phyloP scores from a whole-genome alignment of 768 basidiomycete species.

The Tylopilus sp. region DNA sequence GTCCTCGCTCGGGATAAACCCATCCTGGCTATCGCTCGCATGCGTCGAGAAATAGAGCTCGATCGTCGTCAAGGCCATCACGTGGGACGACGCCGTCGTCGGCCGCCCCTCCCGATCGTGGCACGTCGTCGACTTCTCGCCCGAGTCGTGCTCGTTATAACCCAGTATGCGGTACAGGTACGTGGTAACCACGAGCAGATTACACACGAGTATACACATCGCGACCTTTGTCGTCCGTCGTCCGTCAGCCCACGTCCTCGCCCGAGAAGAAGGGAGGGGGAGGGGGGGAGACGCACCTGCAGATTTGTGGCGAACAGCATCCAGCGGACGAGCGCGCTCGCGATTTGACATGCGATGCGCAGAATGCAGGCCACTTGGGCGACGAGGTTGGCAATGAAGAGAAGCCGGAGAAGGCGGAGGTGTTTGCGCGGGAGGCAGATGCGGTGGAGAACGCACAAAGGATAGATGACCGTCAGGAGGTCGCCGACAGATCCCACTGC shows the following conservation, averaged over 20 bases:
- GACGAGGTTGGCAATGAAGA: constrained; percentile 5
- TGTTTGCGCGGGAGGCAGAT: not conserved
- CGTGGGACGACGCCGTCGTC: not conserved
- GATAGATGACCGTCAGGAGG: not conserved
- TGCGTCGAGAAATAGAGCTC: constrained; percentile 2
- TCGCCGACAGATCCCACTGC: constrained; percentile 3
- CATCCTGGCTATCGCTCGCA: not conserved
- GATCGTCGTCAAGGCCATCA: constrained; percentile 14
- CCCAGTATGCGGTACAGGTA: constrained; percentile 23
- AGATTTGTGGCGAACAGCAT: not conserved
- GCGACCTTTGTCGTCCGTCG: constrained; percentile 8
- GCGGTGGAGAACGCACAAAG: constrained; percentile 7
- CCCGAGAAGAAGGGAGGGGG: no score
- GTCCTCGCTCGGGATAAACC: not conserved
- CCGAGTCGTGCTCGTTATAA: not conserved
- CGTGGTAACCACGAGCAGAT: constrained; percentile 24
- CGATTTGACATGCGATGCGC: not conserved
- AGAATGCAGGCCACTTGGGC: not conserved
- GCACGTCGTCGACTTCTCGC: not conserved
- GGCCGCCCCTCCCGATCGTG: not conserved
- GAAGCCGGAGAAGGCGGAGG: constrained; percentile 8
- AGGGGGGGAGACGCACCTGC: constrained; percentile 4
- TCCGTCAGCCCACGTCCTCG: no score
- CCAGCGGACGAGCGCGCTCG: not conserved
- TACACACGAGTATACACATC: constrained; percentile 16